Base-by-base conservation (phyloP, 495 filamentous ascomycete genomes). In the Trichoderma erinaceum region DNA sequence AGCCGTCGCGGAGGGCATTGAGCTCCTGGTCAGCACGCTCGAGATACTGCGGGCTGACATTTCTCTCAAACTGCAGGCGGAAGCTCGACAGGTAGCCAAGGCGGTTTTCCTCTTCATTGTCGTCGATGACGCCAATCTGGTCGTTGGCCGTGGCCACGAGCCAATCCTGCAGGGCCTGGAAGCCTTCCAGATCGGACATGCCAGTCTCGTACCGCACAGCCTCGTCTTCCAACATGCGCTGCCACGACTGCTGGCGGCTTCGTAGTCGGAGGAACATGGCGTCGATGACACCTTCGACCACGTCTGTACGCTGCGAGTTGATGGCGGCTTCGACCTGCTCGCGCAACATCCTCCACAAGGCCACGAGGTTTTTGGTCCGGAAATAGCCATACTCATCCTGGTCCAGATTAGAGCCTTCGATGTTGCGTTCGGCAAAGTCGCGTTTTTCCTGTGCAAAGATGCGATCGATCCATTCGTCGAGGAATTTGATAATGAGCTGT, bases 71-170 rank as follows among this genome's bases (percentile, higher is more conserved):
- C 70, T 93, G 91, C 70, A 84, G 83, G 69, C 86, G 87, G 85
- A 97, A 97, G 70, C 87, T 85, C 12, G 89, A 86, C 52, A 97
- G 83, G 80, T 96, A 96, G 41, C 89, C 88, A 38, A 88, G 71
- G 48, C 88, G 87, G 58, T 84, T 86, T 41, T 87, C 86, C 64
- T 90, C 88, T 68, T 87, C 88, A 67, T 85, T 86, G 75, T 97
- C 95, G 75, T 97, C 93, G 74, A 97, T 97, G 78, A 92, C 96
- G 66, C 91, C 91, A 71, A 99, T 97, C 75, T 99, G 95, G 77
- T 99, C 95, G 78, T 98, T 99, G 69, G 95, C 95, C 65, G 96
- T 90, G n/a, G 94, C 93, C 27, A 98, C 85, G 56, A 98, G 86
- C 90, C 93, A 98, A 77, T 97, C 93, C 78, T 97, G 92, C 41